Conservation (phyloP, 2,329 filamentous ascomycete species). For the Fusarium subtropicale region DNA sequence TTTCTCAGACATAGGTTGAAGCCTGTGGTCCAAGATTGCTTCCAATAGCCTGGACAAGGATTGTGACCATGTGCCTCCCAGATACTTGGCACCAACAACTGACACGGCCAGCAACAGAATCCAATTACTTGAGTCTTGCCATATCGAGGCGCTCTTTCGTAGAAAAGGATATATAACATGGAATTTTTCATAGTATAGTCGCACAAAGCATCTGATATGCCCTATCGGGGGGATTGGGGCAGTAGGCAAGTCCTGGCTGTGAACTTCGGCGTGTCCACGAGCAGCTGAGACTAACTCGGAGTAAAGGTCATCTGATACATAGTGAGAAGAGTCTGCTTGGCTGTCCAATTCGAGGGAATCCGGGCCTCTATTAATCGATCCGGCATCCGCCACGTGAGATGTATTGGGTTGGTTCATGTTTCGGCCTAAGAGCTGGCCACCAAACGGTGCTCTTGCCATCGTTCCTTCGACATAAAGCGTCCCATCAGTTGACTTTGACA, state of each 20-base stretch:
- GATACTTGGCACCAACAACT: constrained; percentile 11
- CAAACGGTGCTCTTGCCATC: constrained; percentile 24
- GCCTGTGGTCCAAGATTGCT: neutral
- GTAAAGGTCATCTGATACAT: constrained; percentile 11
- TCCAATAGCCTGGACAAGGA: constrained; percentile 12
- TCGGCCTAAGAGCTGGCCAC: constrained; percentile 6
- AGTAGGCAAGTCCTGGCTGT: neutral
- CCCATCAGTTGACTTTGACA: constrained; percentile 16
- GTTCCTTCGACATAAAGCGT: constrained; percentile 24
- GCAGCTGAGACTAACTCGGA: neutral
- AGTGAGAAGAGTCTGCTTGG: neutral
- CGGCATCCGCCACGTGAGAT: neutral
- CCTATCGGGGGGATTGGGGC: constrained; percentile 17
- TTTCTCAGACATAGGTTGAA: neutral
- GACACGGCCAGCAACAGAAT: constrained; percentile 16
- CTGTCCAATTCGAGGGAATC: neutral
- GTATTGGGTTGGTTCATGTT: neutral
- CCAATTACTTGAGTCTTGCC: constrained; percentile 2
- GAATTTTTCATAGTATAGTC: constrained; percentile 31
- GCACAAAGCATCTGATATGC: constrained; percentile 14
- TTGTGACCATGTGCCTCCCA: constrained; percentile 3
- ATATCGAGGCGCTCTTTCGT: constrained; percentile 6
- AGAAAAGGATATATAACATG: constrained; percentile 35
- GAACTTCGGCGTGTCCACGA: neutral
- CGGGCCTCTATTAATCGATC: neutral